A percentile compares a stretch with the other conserved stretches of the same genome.
phyloP scores from a whole-genome alignment of 139 green algal genomes.

The Pycnococcus provasolii region DNA sequence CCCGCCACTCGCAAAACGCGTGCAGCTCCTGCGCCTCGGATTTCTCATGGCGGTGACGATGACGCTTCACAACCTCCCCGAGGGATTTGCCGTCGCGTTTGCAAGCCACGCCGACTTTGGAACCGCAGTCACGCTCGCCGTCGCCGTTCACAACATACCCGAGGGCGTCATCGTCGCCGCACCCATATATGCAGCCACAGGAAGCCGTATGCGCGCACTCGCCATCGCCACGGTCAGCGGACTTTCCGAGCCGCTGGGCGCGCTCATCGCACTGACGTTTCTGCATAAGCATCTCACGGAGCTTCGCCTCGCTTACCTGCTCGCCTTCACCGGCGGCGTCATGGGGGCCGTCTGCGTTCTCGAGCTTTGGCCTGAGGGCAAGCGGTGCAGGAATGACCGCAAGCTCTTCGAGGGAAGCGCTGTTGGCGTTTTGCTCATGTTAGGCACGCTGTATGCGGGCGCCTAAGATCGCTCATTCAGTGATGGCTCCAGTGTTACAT shows the following conservation, averaged over 20 bases:
- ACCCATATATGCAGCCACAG: conserved; percentile 77
- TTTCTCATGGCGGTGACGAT: conserved; percentile 69
- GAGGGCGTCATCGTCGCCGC: conserved; percentile 74
- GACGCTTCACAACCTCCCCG: conserved; percentile 81
- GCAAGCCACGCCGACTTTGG: conserved; percentile 62
- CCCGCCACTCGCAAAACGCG: background rate
- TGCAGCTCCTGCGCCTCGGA: conserved; percentile 42
- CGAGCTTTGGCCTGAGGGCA: conserved; percentile 75
- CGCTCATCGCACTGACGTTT: conserved; percentile 55
- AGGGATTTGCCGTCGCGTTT: conserved; percentile 64
- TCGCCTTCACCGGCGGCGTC: conserved; percentile 70
- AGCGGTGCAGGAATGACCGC: conserved; percentile 51
- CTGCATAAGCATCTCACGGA: conserved; percentile 51
- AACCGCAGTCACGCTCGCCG: conserved; percentile 59
- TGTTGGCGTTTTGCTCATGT: conserved; percentile 56
- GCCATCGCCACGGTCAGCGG: conserved; percentile 56
- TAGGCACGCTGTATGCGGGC: conserved; percentile 48
- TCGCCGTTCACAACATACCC: conserved; percentile 82
- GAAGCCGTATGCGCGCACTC: conserved; percentile 56
- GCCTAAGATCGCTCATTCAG: conserved; percentile 12
- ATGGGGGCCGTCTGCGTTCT: conserved; percentile 72
- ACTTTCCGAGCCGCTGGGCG: conserved; percentile 69
- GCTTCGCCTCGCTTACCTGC: conserved; percentile 51
- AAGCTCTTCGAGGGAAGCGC: conserved; percentile 45
- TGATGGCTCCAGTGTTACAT: background rate